Evolutionary conservation across 2,329 filamentous ascomycete genomes (phyloP), one percentile per base, ranked within the genome.

Genomic region (Fusarium sp.): DNA sequence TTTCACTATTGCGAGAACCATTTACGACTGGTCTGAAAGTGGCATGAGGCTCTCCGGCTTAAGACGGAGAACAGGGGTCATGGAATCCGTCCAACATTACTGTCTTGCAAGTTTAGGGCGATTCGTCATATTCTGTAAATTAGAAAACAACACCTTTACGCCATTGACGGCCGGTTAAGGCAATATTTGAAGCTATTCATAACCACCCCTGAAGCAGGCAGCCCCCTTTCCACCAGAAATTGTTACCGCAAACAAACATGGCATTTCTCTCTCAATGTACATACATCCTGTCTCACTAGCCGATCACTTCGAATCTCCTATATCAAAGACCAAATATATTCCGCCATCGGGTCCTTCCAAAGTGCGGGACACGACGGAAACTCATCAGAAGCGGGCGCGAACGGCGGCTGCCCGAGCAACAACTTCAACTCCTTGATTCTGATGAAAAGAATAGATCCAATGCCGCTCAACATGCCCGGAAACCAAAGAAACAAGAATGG

Each of bases 251-350:
- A 17, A 51, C 3, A 12, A 11, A 8, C 16, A n/a, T 29, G 42
- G 6, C 22, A 29, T 27, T 11, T 29, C 9, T 29, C 14, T 49
- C 24, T 17, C 9, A n/a, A 29, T 29, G 14, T 16, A 6, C 46
- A 24, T 16, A 6, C 46, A 24, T n/a, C 5, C 11, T n/a, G 16
- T 27, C 44, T 27, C 27, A 5, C 29, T n/a, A 29, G 29, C 24
- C 2, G 14, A 17, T 51, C 10, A 7, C 6, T 6, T n/a, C 46
- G 6, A 29, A 27, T n/a, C 3, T 29, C 10, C 24, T 49, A 70
- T 6, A 70, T 49, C 1, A 72, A 62, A 2, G 70, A 72, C 70
- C 70, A 73, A 10, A 72, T 3, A 20, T 73, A 57, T 0, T 72
- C 70, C 1, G 62, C 58, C 9, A 55, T 31, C 5, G 66, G 40